Evolutionary conservation across 805 yeast genomes (phyloP), one percentile per base, ranked within the genome.

Genomic region (Wickerhamomyces ciferrii): DNA sequence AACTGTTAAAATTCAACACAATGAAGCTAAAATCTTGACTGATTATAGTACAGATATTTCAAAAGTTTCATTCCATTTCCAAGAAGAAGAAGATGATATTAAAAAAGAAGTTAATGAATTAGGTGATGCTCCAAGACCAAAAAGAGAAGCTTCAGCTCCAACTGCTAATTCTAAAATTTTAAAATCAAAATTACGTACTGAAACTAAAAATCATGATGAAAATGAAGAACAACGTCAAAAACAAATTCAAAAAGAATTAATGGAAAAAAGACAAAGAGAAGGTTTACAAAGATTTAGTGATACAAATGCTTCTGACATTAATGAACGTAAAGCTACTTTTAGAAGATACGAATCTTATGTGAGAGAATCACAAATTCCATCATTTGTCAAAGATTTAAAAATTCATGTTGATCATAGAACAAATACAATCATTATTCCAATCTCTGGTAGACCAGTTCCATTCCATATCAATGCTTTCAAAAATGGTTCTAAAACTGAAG

Each of bases 361-460:
- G 43, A 77, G 97, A 57, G 99, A 92, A 62, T 74, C 94, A 3
- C 98, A 94, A 72, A 83, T 92, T 52, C 98, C 99, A 37, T 68
- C 72, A 34, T 78, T 78, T 56, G 95, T 90, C 18, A 80, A 83
- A 58, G 97, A 91, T 62, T 73, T 94, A 63, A 83, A 83, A 61
- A 81, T 92, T 49, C 91, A 85, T 62, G 90, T 94, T 48, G 99
- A 92, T 63, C 75, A 80, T 63, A 88, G 87, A 59, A 78, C 86
- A 48, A 97, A 91, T 67, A 87, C 97, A 1, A 85, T 92, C 46
- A 79, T 92, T 50, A 70, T 92, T 48, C 99, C 99, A 43, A 85
- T 92, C 48, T 79, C 84, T 59, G 99, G 99, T 52, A 78, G 98
- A 59, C 97, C 98, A 1, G 98, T 94, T 44, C 99, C 99, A 21